Conservation (phyloP, 192 early-diverging fungal genomes). For the Linnemannia elongata region DNA sequence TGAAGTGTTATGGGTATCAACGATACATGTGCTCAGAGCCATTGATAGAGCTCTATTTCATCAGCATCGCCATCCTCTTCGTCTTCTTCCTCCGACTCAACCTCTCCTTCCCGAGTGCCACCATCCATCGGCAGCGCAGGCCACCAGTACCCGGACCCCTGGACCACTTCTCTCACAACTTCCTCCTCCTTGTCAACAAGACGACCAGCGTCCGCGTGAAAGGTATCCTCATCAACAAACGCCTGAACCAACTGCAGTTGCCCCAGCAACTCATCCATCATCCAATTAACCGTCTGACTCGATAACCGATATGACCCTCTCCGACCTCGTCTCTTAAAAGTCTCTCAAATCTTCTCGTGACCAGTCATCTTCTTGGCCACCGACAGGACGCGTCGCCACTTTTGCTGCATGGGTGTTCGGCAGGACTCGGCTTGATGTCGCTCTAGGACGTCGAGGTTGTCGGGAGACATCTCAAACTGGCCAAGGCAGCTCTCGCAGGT, state of each 20-base stretch:
- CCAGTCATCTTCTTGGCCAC: background rate
- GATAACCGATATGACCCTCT: background rate
- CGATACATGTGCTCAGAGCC: background rate
- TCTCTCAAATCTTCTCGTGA: background rate
- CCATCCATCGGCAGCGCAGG: background rate
- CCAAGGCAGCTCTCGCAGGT: background rate
- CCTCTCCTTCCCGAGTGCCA: background rate
- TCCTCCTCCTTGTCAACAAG: background rate
- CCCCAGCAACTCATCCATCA: background rate
- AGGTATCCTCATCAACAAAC: background rate
- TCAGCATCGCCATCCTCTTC: background rate
- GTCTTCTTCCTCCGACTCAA: background rate
- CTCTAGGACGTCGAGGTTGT: background rate
- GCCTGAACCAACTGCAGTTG: background rate
- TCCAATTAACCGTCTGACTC: background rate
- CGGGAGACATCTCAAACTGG: background rate
- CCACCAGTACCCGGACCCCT: no score
- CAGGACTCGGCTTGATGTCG: background rate
- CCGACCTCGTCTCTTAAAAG: background rate
- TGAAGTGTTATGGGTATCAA: no score
- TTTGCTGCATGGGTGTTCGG: background rate
- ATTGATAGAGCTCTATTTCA: background rate
- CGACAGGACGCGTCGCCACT: background rate
- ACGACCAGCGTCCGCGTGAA: background rate
- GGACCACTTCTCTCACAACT: background rate